Base-by-base conservation (phyloP, 1,284 basidiomycete genomes). In the Heimioporus retisporus region DNA sequence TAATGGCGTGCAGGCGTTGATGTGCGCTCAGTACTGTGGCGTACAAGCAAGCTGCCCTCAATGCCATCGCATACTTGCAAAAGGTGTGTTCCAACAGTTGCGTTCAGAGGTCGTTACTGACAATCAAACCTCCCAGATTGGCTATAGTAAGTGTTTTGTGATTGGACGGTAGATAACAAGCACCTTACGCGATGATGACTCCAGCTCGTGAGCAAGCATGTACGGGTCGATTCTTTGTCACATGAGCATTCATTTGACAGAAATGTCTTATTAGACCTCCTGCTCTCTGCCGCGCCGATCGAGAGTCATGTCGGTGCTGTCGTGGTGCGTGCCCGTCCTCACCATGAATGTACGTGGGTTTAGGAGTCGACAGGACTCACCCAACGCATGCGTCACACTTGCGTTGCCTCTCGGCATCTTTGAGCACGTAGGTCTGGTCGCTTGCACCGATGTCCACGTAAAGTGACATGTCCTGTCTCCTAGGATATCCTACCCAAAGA, bases 11-110 rank as follows among this genome's bases (percentile, higher is more conserved):
- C 53, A 51, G 6, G 21, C 31, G 31, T 28, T 54, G 40, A 55
- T 35, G 42, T 31, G 42, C 28, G 35, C 46, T 8, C 60, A 91
- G 90, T 1, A 89, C 91, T 21, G 90, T 92, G 13, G 92, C 92
- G 5, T 94, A 92, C 77, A 93, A 93, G 75, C 91, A 93, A 75
- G 93, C 93, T 10, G 91, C 92, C 0, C 80, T 93, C 61, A 93
- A 93, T 69, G 86, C 90, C 10, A 94, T 95, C 68, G 85, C 86
- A 4, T 95, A 95, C 76, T 81, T 95, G 53, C 83, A 89, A 82
- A 94, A 94, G 84, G 90, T 88, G 60, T 48, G 90, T 87, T 64
- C 40, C 48, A 43, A 21, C 2, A 23, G 18, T 2, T 54, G 19
- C 13, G 2, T 16, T 43, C 5, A 50, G 28, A 5, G 40, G 21